Evolutionary conservation across 1,284 basidiomycete species (phyloP).

Genomic region (Apiotrichum akiyoshidainum): DNA sequence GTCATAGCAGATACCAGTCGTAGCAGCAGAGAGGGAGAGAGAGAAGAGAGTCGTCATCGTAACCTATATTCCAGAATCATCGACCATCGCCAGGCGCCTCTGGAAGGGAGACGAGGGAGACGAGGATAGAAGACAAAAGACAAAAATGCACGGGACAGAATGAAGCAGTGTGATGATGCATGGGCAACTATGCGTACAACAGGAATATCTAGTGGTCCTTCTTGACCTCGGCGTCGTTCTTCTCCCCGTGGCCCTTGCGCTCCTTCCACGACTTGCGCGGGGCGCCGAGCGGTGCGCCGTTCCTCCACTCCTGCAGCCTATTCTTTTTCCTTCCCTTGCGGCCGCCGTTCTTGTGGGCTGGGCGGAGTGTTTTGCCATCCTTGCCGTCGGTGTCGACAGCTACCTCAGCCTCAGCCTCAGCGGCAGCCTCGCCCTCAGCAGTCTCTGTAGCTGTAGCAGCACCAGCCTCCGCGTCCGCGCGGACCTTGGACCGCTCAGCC

Average conservation of each 20-base stretch:
- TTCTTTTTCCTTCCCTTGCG: neutral
- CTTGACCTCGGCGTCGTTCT: neutral
- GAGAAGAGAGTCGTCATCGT: neutral
- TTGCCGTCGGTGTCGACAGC: too few species aligned
- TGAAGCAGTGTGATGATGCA: conserved; percentile 3
- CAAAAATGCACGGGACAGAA: too few species aligned
- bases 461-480: too few species aligned
- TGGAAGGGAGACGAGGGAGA: too few species aligned
- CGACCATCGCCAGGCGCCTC: too few species aligned
- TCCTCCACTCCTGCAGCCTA: neutral
- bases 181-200: neutral
- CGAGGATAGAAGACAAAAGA: too few species aligned
- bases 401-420: too few species aligned
- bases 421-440: too few species aligned
- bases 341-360: too few species aligned
- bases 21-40: neutral
- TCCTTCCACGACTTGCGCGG: neutral
- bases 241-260: neutral
- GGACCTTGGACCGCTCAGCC: neutral
- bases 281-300: neutral
- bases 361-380: too few species aligned
- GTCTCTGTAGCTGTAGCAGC: too few species aligned
- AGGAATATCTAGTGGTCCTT: neutral
- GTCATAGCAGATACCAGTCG: neutral
- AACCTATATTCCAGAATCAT: too few species aligned